Base-by-base conservation (phyloP, 768 basidiomycete genomes). In the Phylloporus scabripes region DNA sequence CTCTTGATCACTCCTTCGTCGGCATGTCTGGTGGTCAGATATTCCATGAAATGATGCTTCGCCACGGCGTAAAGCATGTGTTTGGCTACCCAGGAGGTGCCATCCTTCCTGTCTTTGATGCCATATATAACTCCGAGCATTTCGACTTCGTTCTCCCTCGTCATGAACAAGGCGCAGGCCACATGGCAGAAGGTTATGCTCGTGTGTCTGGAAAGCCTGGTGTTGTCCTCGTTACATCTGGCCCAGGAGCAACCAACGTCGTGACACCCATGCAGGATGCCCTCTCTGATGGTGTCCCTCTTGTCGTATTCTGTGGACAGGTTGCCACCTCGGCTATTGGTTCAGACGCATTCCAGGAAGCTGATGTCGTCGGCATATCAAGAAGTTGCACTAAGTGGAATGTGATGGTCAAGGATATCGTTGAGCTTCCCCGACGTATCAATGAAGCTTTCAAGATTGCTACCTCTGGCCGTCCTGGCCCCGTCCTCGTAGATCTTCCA, bases 361-460 rank as follows among this genome's bases (percentile, higher is more conserved):
- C 96, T 34, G 96, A 99, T 66, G 71, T 98, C 43, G 77, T 99
- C 48, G 96, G 96, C 42, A 99, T 98, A 68, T 96, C 94, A 26
- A 78, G 95, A 44, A 84, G 85, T 59, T 99, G 96, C 73, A 98
- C 96, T 21, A 99, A 98, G 68, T 98, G 96, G 96, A 98, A 99
- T 64, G 95, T 99, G 52, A 95, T 98, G 93, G 91, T 98, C 45
- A 98, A 97, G 70, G 94, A 94, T 63, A 91, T 98, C 51, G 69
- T 88, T 11, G 96, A 98, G 69, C 78, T 98, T 3, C 96, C 96
- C 12, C 75, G 95, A 37, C 79, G 96, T 50, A 95, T 98, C 64
- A 98, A 97, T 65, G 96, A 99, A 68, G 96, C 96, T 0, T 98
- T 99, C 81, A 96, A 97, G 69, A 98, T 99, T 55, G 96, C 96